phyloP scores from a whole-genome alignment of 306 rosid species.

The Carpinus fangiana region DNA sequence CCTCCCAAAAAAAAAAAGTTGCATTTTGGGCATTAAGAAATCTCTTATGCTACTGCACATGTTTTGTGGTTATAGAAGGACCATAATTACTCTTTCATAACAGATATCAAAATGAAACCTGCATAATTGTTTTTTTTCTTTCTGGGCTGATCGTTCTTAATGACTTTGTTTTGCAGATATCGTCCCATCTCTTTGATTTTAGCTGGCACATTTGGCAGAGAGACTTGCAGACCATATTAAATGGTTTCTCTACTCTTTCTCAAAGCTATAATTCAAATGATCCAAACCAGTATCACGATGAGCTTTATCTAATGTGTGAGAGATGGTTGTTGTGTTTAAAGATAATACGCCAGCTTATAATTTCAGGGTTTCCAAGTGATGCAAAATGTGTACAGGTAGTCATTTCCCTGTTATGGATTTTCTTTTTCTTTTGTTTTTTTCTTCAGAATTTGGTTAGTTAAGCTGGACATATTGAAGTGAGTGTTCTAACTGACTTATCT shows the following conservation, averaged over 20 bases:
- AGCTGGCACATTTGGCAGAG: conserved; percentile 97
- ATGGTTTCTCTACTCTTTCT: conserved; percentile 73
- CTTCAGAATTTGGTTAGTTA: conserved; percentile 8
- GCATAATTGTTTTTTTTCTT: not conserved
- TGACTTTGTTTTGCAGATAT: conserved; percentile 69
- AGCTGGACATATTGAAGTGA: not conserved
- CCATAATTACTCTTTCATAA: conserved; percentile 16
- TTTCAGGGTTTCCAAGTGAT: conserved; percentile 94
- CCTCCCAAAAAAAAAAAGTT: not conserved
- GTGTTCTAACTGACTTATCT: conserved; percentile 18
- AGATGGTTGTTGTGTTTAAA: conserved; percentile 91
- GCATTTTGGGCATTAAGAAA: not conserved
- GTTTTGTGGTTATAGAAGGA: not conserved
- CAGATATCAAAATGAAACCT: not conserved
- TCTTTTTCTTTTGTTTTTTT: conserved; percentile 4
- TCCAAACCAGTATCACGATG: conserved; percentile 63
- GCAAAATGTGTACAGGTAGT: conserved; percentile 83
- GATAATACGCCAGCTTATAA: conserved; percentile 76
- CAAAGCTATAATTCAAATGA: conserved; percentile 61
- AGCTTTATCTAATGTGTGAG: conserved; percentile 81
- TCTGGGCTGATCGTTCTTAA: conserved; percentile 8
- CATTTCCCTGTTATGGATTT: conserved; percentile 14
- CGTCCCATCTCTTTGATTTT: conserved; percentile 84
- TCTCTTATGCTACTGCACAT: not conserved
- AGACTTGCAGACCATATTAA: conserved; percentile 78